Conservation (phyloP, 352 stramenopile species). For the Pythium folliculosum region DNA sequence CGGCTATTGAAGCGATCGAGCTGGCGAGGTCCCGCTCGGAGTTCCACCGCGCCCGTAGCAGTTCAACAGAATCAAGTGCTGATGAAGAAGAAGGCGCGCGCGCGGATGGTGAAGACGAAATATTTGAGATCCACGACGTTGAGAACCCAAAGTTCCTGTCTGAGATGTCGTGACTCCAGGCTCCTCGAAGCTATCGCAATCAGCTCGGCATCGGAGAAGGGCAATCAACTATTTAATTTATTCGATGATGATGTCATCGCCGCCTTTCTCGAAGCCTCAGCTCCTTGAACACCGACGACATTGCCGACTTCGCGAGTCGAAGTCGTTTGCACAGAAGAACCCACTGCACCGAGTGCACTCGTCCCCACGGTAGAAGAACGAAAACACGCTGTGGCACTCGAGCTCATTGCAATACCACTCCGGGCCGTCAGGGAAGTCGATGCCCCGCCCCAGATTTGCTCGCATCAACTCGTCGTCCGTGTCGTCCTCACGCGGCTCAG, state of each 20-base stretch:
- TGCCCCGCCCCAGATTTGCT: background rate
- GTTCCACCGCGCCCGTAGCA: constrained; percentile 19
- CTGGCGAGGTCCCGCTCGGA: constrained; percentile 15
- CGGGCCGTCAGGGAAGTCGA: constrained; percentile 57
- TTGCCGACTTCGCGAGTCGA: constrained; percentile 19
- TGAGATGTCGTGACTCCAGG: constrained; percentile 1
- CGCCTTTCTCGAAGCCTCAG: background rate
- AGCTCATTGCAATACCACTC: constrained; percentile 75
- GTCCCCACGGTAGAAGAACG: constrained; percentile 57
- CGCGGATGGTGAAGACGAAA: constrained; percentile 20
- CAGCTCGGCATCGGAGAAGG: background rate
- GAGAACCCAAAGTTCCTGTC: constrained; percentile 15
- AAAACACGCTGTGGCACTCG: constrained; percentile 64
- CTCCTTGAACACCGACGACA: constrained; percentile 3
- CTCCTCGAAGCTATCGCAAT: background rate
- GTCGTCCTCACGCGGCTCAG: background rate
- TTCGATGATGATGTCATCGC: constrained; percentile 7
- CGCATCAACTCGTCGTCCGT: background rate
- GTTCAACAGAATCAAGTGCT: constrained; percentile 23
- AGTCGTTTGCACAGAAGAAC: constrained; percentile 62
- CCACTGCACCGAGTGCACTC: constrained; percentile 53
- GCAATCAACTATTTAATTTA: constrained; percentile 22
- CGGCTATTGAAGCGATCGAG: constrained; percentile 26
- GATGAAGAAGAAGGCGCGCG: constrained; percentile 13
- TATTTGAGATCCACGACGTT: constrained; percentile 26